A percentile compares a stretch with the other conserved stretches of the same genome.
Evolutionary conservation across 2,329 filamentous ascomycete species (phyloP).

Genomic region (Dichotomopilus funicola): DNA sequence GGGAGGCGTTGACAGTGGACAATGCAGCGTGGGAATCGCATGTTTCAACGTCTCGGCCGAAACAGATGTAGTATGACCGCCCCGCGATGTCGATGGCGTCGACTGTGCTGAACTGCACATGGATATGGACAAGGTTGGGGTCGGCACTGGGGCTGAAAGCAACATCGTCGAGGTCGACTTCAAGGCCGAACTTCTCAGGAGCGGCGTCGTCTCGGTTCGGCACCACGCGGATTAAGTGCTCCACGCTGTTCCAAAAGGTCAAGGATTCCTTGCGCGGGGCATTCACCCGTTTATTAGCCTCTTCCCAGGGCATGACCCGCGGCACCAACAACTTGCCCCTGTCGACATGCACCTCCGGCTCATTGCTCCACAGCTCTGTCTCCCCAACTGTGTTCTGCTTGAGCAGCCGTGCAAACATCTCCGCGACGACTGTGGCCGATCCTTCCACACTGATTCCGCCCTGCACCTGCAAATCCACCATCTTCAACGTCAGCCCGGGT

Average conservation of each 20-base stretch:
- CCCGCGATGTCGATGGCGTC: conserved; percentile 25
- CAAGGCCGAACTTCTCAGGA: no score
- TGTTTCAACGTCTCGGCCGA: conserved; percentile 28
- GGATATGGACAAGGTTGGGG: conserved; percentile 17
- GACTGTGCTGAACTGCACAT: conserved; percentile 34
- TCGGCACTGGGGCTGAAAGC: no score
- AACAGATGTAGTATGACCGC: conserved; percentile 26
- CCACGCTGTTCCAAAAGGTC: conserved; percentile 29
- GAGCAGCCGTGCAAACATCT: conserved; percentile 23
- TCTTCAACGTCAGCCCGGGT: conserved; percentile 27
- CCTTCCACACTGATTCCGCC: conserved; percentile 10
- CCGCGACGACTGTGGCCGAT: conserved; percentile 9
- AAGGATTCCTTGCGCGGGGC: conserved; percentile 32
- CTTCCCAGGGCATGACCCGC: conserved; percentile 34
- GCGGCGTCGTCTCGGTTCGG: no score
- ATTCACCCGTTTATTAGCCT: conserved; percentile 35
- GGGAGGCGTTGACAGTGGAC: conserved; percentile 31
- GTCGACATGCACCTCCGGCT: conserved; percentile 35
- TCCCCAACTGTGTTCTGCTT: not conserved
- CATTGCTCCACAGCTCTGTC: conserved; percentile 27
- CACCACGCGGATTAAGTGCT: not conserved
- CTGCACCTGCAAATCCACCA: conserved; percentile 26
- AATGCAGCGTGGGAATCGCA: conserved; percentile 27
- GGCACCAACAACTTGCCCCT: conserved; percentile 31
- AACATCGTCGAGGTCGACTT: no score